These are phyloP conservation scores for Venturia pyrina DNA, from an alignment of 2,329 filamentous ascomycete genomes.

Conservation along the genomic window DNA sequence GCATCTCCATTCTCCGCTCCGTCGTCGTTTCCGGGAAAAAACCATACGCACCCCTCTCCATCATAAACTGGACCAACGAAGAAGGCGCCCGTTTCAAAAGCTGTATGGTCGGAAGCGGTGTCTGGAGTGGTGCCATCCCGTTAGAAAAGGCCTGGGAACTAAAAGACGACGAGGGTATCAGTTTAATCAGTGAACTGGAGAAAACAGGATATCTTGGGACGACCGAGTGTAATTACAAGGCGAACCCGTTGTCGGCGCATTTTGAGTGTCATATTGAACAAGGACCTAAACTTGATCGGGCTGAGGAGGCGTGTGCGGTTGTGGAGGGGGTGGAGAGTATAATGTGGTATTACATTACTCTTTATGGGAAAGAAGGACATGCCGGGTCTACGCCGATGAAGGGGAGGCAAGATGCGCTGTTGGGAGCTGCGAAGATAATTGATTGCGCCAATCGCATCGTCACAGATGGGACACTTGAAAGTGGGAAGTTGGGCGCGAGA, in stretches of 20 bases:
- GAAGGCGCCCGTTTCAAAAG: constrained; percentile 72
- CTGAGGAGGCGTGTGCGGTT: constrained; percentile 54
- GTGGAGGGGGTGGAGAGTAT: constrained; percentile 67
- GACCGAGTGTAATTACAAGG: constrained; percentile 17
- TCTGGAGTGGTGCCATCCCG: constrained; percentile 62
- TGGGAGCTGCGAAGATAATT: constrained; percentile 58
- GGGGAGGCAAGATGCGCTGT: constrained; percentile 57
- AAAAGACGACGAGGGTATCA: constrained; percentile 53
- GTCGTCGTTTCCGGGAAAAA: constrained; percentile 57
- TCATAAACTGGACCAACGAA: constrained; percentile 76
- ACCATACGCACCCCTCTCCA: constrained; percentile 61
- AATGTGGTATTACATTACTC: constrained; percentile 59
- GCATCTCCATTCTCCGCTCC: constrained; percentile 59
- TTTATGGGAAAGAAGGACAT: constrained; percentile 59
- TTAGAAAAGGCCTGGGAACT: constrained; percentile 52
- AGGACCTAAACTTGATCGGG: constrained; percentile 61
- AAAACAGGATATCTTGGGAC: constrained; percentile 60
- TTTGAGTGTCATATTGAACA: constrained; percentile 46
- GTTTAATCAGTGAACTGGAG: constrained; percentile 47
- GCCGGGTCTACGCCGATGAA: constrained; percentile 64
- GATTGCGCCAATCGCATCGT: constrained; percentile 55
- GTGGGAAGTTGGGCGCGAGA: constrained; percentile 43
- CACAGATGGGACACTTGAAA: constrained; percentile 19
- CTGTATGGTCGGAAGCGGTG: constrained; percentile 63
- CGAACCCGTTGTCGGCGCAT: constrained; percentile 17